Percentiles rank a stretch among this genome's conserved stretches.
Conservation (phyloP, 148 eudicot species). For the Limonium bicolor region DNA sequence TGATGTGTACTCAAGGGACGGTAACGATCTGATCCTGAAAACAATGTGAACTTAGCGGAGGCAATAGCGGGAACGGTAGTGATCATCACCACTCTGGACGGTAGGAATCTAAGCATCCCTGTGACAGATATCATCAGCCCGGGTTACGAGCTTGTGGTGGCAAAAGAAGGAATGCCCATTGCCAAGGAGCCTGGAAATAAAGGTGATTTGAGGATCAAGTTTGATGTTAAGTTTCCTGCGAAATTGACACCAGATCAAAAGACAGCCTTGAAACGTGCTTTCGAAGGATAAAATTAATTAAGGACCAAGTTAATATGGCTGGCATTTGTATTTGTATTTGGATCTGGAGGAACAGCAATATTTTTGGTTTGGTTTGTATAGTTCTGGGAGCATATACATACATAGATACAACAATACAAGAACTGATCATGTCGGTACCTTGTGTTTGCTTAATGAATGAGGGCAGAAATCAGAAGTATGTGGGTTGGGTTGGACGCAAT, state of each 20-base stretch:
- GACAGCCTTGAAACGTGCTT: slow-evolving; percentile 36
- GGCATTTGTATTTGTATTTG: no score
- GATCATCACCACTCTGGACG: slow-evolving; percentile 38
- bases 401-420: no score
- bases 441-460: no score
- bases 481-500: no score
- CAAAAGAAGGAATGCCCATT: slow-evolving; percentile 64
- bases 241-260: slow-evolving; percentile 41
- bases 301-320: no score
- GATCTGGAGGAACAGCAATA: no score
- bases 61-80: slow-evolving; percentile 55
- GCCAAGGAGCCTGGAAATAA: slow-evolving; percentile 43
- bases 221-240: slow-evolving; percentile 54
- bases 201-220: slow-evolving; percentile 54
- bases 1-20: slow-evolving; percentile 36
- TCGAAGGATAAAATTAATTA: slow-evolving; percentile 37
- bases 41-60: slow-evolving; percentile 38
- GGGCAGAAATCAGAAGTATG: no score
- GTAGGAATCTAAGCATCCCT: slow-evolving; percentile 35
- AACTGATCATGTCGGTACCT: no score
- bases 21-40: slow-evolving; percentile 49
- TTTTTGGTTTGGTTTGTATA: no score
- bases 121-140: slow-evolving; percentile 49
- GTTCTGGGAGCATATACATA: no score
- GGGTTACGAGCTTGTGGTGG: slow-evolving; percentile 36